A percentile compares a stretch with the other conserved stretches of the same genome.
Evolutionary conservation across 805 yeast species (phyloP).

Genomic region (Barnettozyma salicaria): DNA sequence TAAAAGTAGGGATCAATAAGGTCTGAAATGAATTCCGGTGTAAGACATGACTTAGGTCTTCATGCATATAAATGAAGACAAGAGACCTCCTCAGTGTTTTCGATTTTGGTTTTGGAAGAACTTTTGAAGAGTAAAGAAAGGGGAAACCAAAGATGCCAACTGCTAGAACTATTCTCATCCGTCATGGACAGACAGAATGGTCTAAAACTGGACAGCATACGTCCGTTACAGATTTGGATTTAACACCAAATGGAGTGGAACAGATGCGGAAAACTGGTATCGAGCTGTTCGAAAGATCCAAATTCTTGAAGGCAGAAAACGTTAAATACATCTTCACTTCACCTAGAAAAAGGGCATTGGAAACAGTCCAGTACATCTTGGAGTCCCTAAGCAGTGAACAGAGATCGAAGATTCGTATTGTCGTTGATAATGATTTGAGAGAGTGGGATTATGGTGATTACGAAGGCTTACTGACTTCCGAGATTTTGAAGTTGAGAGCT

Average conservation of each 20-base stretch:
- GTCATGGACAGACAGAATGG: slow-evolving; percentile 95
- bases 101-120: too few species aligned
- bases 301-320: slow-evolving; percentile 56
- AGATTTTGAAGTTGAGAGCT: slow-evolving; percentile 57
- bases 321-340: slow-evolving; percentile 67
- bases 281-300: slow-evolving; percentile 51
- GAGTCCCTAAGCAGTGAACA: slow-evolving; percentile 40
- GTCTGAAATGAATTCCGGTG: too few species aligned
- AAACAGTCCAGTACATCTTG: slow-evolving; percentile 63
- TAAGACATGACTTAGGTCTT: too few species aligned
- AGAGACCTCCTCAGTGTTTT: too few species aligned
- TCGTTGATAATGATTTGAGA: slow-evolving; percentile 62
- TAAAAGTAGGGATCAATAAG: too few species aligned
- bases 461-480: slow-evolving; percentile 71
- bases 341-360: slow-evolving; percentile 75
- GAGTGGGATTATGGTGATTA: slow-evolving; percentile 98
- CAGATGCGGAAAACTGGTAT: slow-evolving; percentile 75
- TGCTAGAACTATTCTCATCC: slow-evolving; percentile 66
- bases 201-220: slow-evolving; percentile 91
- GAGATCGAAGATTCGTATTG: slow-evolving; percentile 36
- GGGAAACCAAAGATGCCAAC: slow-evolving; percentile 31
- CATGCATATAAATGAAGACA: too few species aligned
- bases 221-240: slow-evolving; percentile 72
- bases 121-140: too few species aligned
- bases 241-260: slow-evolving; percentile 70